Evolutionary conservation across 352 stramenopile genomes (phyloP).

Genomic region (Pythium angustatum): DNA sequence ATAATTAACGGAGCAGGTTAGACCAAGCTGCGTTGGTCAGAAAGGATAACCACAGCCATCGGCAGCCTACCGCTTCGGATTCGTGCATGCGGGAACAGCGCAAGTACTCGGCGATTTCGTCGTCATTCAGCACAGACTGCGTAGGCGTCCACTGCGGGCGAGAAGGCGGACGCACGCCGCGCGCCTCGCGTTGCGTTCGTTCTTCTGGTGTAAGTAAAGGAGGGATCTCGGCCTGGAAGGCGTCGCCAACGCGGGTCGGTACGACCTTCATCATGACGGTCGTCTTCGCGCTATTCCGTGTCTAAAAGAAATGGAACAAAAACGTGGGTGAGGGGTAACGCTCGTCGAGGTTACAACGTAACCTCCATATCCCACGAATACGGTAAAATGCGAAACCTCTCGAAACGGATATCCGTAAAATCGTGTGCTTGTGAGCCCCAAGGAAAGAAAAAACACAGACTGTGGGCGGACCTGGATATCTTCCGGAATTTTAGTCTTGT

Average conservation of each 20-base stretch:
- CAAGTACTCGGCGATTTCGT: constrained; percentile 57
- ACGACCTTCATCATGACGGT: constrained; percentile 27
- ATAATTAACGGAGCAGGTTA: too few species aligned
- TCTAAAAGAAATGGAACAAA: constrained; percentile 1
- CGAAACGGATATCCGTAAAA: not conserved
- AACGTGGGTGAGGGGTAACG: too few species aligned
- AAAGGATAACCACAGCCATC: not conserved
- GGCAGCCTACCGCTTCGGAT: constrained; percentile 46
- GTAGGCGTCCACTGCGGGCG: constrained; percentile 46
- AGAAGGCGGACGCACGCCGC: constrained; percentile 13
- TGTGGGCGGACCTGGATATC: too few species aligned
- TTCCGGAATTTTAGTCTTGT: not conserved
- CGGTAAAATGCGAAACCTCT: too few species aligned
- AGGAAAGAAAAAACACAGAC: constrained; percentile 14
- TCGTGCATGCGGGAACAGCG: constrained; percentile 52
- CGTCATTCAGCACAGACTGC: constrained; percentile 23
- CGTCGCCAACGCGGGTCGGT: constrained; percentile 35
- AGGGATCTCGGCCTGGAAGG: constrained; percentile 60
- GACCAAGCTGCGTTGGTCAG: not conserved
- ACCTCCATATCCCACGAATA: not conserved
- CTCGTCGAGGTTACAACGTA: not conserved
- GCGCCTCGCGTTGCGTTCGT: constrained; percentile 4
- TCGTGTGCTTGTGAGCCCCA: not conserved
- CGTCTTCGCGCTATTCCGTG: not conserved
- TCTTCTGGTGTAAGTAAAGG: constrained; percentile 39